Evolutionary conservation across 768 basidiomycete species (phyloP).

Genomic region (Clitopilus hobsonii): DNA sequence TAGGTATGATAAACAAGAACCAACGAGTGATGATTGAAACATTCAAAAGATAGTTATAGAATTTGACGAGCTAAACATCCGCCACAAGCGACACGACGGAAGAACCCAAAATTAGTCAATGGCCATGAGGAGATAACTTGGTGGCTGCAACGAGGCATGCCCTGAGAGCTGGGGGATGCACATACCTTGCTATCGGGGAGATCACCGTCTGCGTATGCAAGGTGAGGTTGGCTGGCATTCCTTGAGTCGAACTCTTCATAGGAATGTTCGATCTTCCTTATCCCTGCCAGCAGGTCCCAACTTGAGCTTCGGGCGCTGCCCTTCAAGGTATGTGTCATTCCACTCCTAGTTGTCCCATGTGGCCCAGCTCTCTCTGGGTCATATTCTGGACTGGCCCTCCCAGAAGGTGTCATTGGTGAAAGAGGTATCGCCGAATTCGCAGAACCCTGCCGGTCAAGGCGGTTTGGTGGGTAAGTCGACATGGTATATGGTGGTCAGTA

Average conservation of each 20-base stretch:
- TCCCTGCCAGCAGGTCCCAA: constrained; percentile 48
- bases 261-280: constrained; percentile 46
- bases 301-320: constrained; percentile 25
- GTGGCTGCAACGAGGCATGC: background rate
- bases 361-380: background rate
- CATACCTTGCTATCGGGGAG: constrained; percentile 50
- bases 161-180: no score
- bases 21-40: constrained; percentile 77
- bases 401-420: background rate
- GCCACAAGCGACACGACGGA: no score
- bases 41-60: constrained; percentile 73
- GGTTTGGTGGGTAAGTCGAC: background rate
- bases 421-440: background rate
- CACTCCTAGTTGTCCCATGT: background rate
- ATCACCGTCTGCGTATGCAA: constrained; percentile 60
- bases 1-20: constrained; percentile 73
- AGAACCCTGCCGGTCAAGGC: background rate
- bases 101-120: no score
- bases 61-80: constrained; percentile 48
- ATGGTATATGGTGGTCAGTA: background rate
- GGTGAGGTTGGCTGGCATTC: constrained; percentile 45
- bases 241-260: constrained; percentile 57
- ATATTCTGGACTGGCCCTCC: background rate
- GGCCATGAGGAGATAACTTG: constrained; percentile 2
- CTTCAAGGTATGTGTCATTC: background rate